A percentile compares a stretch with the other conserved stretches of the same genome.
These are phyloP conservation scores for Vigna radiata DNA, from an alignment of 306 rosid genomes.

Conservation along the genomic window DNA sequence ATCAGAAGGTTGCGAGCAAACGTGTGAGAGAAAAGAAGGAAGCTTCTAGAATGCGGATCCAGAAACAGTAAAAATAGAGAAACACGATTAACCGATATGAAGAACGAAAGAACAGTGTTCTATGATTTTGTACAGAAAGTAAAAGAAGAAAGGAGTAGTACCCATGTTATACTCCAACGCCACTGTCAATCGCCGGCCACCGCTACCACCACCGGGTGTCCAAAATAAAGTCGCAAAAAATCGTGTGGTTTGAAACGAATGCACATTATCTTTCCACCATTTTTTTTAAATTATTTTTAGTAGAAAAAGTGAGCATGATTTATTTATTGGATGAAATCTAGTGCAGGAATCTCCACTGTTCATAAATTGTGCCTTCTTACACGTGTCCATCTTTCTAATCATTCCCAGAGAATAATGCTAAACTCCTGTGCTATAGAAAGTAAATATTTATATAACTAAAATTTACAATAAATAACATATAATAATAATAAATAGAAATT, in stretches of 20 bases:
- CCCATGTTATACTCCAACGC: slow-evolving; percentile 6
- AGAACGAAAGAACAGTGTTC: neutral
- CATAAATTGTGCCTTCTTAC: neutral
- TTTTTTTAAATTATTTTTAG: neutral
- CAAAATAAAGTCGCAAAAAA: neutral
- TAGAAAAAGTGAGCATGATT: neutral
- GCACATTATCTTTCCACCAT: slow-evolving; percentile 33
- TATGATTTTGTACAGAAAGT: neutral
- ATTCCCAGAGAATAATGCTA: too few species aligned
- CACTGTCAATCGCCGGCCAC: slow-evolving; percentile 27
- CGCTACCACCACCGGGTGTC: slow-evolving; percentile 32
- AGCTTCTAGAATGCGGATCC: slow-evolving; percentile 26
- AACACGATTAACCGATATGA: neutral
- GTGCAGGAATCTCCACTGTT: neutral
- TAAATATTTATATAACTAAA: too few species aligned
- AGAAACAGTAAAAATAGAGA: neutral
- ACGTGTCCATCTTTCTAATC: neutral
- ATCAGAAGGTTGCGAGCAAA: neutral
- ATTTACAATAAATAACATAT: too few species aligned
- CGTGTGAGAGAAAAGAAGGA: neutral
- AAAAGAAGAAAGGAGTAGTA: neutral
- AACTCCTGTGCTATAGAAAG: too few species aligned
- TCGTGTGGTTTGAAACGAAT: slow-evolving; percentile 43
- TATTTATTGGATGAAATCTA: neutral
- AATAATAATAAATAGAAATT: too few species aligned